These are phyloP conservation scores for Cocos nucifera DNA, from an alignment of 176 grass and related monocot species.

Conservation along the genomic window DNA sequence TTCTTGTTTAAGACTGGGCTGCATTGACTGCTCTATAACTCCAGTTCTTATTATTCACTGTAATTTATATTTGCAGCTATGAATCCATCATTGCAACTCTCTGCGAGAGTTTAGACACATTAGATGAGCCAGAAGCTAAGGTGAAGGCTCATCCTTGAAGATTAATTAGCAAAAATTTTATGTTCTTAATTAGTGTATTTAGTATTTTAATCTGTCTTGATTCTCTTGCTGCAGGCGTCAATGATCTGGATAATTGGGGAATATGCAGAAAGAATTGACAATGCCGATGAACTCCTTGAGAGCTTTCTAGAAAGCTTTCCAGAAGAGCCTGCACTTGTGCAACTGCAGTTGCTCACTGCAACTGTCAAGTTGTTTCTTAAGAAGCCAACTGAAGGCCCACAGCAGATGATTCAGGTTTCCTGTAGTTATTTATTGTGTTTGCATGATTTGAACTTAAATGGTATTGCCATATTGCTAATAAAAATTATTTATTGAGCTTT, in stretches of 20 bases:
- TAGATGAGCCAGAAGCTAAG: slow-evolving; percentile 99
- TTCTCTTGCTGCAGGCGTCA: slow-evolving; percentile 56
- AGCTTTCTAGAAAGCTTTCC: slow-evolving; percentile 95
- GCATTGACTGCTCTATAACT: no score
- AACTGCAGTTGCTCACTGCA: slow-evolving; percentile 77
- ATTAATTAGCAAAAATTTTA: neutral
- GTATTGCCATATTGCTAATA: no score
- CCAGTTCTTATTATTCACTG: no score
- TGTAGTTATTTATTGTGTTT: slow-evolving; percentile 2
- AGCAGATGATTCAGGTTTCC: slow-evolving; percentile 99
- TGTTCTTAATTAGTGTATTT: no score
- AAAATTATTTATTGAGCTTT: no score
- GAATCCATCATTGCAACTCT: slow-evolving; percentile 96
- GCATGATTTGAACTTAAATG: no score
- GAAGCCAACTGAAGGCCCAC: slow-evolving; percentile 86
- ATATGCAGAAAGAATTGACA: slow-evolving; percentile 99
- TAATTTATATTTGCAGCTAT: slow-evolving; percentile 43
- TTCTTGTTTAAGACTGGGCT: no score
- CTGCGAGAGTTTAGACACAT: slow-evolving; percentile 91
- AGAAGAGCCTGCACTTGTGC: slow-evolving; percentile 83
- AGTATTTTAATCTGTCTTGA: slow-evolving; percentile 1
- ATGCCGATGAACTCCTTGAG: slow-evolving; percentile 97
- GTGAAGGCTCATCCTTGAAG: slow-evolving; percentile 21
- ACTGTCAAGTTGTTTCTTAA: slow-evolving; percentile 96
- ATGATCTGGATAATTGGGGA: slow-evolving; percentile 99